Evolutionary conservation across 805 yeast species (phyloP), one percentile per base, ranked within the genome.

Genomic region (Maudiozyma bulderi): DNA sequence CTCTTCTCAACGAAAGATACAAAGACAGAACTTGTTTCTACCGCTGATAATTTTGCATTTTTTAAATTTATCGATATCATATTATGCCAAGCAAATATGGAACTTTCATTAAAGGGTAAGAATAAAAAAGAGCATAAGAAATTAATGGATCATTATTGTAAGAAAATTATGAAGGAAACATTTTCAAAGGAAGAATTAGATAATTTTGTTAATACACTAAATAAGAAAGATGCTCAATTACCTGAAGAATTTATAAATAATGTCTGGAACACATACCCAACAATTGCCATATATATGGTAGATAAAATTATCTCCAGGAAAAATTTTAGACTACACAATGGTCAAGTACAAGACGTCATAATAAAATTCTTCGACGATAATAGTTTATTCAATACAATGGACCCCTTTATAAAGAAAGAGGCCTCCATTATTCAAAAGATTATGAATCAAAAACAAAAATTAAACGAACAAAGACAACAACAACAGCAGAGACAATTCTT

Each of bases 401-500:
- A 60, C 43, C 47, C 44, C 33, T 52, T 47, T 28, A 50, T 62
- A 8, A 52, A 46, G 28, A 47, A 54, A 49, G 58, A 59, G 71
- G 50, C 74, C 69, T 58, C 65, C 56, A 38, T 59, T 54, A 45
- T 76, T 11, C 62, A 64, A 9, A 58, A 61, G 37, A 56, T 66
- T 32, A 20, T 46, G 10, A 43, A 52, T 37, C 43, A 37, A 28
- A 47, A 47, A 20, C 46, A 47, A 44, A 32, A 47, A 7, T 28
- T 45, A 30, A 37, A 29, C 15, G 15, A 46, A 6, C 29, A 40
- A 30, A 40, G 46, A 26, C 31, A 73, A 30, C 76, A 73, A 38
- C 77, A 75, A 38, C 77, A 72, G 15, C 75, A 74, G 41, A 73
- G 40, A 8, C 8, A 32, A 6, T 45, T 45, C 37, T 31, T 30